phyloP scores from a whole-genome alignment of 352 stramenopile genomes.

The Phytopythium delawarense region DNA sequence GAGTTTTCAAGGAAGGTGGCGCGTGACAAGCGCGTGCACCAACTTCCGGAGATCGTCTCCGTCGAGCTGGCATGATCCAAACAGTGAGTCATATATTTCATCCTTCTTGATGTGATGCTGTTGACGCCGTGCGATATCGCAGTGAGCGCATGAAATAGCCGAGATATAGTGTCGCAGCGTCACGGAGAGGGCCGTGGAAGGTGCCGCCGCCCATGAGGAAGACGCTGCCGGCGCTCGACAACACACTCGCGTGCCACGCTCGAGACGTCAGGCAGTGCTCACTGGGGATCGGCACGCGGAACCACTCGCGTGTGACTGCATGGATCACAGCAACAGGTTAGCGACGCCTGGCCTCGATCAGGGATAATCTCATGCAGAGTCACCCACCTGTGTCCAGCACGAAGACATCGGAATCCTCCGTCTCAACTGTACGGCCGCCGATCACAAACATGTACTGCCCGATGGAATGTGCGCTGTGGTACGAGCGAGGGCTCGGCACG shows the following conservation, averaged over 20 bases:
- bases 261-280: slow-evolving; percentile 28
- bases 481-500: slow-evolving; percentile 47
- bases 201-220: slow-evolving; percentile 61
- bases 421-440: slow-evolving; percentile 44
- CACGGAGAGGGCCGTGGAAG: slow-evolving; percentile 47
- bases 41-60: slow-evolving; percentile 10
- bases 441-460: slow-evolving; percentile 54
- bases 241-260: slow-evolving; percentile 66
- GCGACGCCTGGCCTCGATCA: not conserved
- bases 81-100: slow-evolving; percentile 1
- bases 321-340: not conserved
- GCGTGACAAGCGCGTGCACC: slow-evolving; percentile 16
- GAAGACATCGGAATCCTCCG: slow-evolving; percentile 43
- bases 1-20: slow-evolving; percentile 43
- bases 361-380: not conserved
- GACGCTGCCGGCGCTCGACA: slow-evolving; percentile 25
- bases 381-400: slow-evolving; percentile 42
- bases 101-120: not conserved
- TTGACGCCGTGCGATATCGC: not conserved
- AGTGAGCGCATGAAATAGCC: slow-evolving; percentile 19
- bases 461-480: slow-evolving; percentile 57
- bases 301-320: slow-evolving; percentile 32
- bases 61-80: slow-evolving; percentile 2
- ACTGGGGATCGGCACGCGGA: slow-evolving; percentile 32
- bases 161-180: slow-evolving; percentile 49